A percentile compares a stretch with the other conserved stretches of the same genome.
These are phyloP conservation scores for Verticillium dahliae DNA, from an alignment of 2,329 filamentous ascomycete genomes.

Conservation along the genomic window DNA sequence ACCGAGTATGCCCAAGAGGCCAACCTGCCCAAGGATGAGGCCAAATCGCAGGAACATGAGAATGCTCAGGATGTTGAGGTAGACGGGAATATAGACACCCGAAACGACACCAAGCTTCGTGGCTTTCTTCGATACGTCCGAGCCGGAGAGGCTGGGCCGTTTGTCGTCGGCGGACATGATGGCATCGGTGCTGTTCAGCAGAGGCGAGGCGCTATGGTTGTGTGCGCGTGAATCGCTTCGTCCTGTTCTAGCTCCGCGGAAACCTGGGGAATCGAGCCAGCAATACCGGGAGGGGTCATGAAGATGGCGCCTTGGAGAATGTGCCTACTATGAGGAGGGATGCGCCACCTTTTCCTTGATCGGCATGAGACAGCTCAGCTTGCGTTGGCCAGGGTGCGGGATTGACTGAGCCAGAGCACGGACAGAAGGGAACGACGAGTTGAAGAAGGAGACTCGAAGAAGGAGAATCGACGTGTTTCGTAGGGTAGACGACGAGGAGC, in stretches of 20 bases:
- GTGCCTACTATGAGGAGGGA: neutral
- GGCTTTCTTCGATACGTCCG: conserved; percentile 28
- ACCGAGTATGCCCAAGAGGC: conserved; percentile 75
- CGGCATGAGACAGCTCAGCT: neutral
- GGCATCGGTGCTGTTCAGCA: neutral
- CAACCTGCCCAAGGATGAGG: conserved; percentile 74
- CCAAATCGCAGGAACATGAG: conserved; percentile 90
- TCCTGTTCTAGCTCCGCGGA: neutral
- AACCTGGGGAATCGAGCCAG: neutral
- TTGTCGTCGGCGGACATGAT: conserved; percentile 7
- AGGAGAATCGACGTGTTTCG: neutral
- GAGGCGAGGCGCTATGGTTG: neutral
- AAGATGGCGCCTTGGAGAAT: neutral
- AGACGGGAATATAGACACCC: conserved; percentile 83
- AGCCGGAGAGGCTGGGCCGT: conserved; percentile 13
- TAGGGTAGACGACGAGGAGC: neutral
- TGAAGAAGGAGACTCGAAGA: neutral
- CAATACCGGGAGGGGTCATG: neutral
- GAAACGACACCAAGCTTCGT: conserved; percentile 70
- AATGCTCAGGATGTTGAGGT: conserved; percentile 81
- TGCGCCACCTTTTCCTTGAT: neutral
- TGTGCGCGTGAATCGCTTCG: neutral
- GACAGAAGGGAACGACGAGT: neutral
- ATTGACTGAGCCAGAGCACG: neutral
- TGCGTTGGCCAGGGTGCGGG: neutral